Evolutionary conservation across 805 yeast genomes (phyloP), one percentile per base, ranked within the genome.

Genomic region (Candida xyloterini): DNA sequence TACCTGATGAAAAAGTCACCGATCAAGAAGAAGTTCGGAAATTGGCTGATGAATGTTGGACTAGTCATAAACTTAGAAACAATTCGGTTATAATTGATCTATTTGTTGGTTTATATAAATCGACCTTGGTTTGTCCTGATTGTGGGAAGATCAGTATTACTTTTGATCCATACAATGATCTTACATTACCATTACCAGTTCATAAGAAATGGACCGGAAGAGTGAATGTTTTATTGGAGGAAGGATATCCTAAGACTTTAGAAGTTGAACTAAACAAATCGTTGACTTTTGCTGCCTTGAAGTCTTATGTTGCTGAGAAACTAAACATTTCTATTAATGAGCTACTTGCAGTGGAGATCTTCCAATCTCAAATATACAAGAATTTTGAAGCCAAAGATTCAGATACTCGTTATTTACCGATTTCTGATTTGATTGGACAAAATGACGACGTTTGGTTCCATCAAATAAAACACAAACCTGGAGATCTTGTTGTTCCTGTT

Each of bases 101-200:
- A 27, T 93, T 91, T 67, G 84, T 90, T 8, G 98, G 98, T 0
- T 57, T 88, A 54, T 93, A 91, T 60, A 86, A 90, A 61, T 88
- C 96, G 1, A 89, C 96, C 0, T 68, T 93, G 39, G 73, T 83
- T 10, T 91, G 99, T 57, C 98, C 98, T 0, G 79, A 65, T 7
- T 93, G 99, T 62, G 58, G 71, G 14, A 82, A 82, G 51, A 75
- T 85, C 7, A 83, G 95, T 20, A 74, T 91, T 18, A 90, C 97
- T 0, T 93, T 90, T 64, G 99, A 91, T 59, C 98, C 99, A 0
- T 91, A 79, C 56, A 87, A 80, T 63, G 96, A 89, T 56, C 65
- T 91, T 48, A 89, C 99, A 0, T 65, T 91, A 30, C 98, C 98
- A 0, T 67, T 91, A 16, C 98, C 98, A 0, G 76, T 82, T 2